phyloP scores from a whole-genome alignment of 179 eudicot genomes.

The Actinidia chinensis region DNA sequence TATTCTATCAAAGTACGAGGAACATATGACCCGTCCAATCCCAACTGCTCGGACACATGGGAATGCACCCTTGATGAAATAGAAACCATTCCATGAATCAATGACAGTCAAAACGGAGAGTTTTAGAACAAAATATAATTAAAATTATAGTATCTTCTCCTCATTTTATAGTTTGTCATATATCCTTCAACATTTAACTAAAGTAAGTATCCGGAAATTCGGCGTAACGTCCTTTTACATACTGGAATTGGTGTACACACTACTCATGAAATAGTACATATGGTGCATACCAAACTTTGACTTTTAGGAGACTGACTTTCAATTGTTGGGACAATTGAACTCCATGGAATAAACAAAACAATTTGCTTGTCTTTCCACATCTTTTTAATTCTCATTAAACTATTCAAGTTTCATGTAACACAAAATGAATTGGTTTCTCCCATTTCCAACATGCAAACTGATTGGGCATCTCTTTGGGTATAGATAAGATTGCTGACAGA shows the following conservation, averaged over 20 bases:
- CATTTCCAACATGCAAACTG: no score
- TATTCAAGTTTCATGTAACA: neutral
- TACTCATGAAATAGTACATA: neutral
- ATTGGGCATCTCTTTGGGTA: no score
- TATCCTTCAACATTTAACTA: neutral
- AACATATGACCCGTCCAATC: constrained; percentile 76
- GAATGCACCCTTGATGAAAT: constrained; percentile 41
- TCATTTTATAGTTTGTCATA: neutral
- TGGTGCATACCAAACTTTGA: neutral
- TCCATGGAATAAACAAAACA: neutral
- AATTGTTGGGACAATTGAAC: neutral
- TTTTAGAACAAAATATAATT: neutral
- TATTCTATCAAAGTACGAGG: constrained; percentile 90
- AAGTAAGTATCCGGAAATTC: neutral
- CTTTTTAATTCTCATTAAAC: neutral
- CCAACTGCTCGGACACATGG: constrained; percentile 67
- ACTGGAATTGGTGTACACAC: neutral
- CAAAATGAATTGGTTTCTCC: no score
- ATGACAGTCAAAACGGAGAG: no score
- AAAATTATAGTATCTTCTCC: neutral
- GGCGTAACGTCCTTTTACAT: neutral
- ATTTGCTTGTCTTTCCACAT: neutral
- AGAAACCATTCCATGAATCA: neutral
- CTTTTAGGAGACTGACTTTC: neutral
- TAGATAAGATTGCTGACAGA: no score